phyloP scores from a whole-genome alignment of 2,329 filamentous ascomycete species.

The Aspergillus floridensis region DNA sequence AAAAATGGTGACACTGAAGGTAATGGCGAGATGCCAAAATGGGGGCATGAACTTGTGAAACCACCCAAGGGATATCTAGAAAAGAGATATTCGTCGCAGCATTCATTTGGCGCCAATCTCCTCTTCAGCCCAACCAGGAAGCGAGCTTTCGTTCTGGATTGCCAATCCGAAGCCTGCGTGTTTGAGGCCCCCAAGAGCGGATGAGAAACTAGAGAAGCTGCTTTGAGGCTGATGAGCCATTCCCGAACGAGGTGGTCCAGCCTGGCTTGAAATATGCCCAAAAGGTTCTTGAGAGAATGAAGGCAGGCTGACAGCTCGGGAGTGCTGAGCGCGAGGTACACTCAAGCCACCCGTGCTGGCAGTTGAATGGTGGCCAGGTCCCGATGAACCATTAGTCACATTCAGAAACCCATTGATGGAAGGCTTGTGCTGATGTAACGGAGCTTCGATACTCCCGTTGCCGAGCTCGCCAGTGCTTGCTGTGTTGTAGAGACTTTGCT shows the following conservation, averaged over 20 bases:
- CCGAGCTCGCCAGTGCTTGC: slow-evolving; percentile 64
- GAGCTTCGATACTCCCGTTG: slow-evolving; percentile 51
- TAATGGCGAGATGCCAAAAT: slow-evolving; percentile 24
- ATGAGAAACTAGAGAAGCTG: slow-evolving; percentile 59
- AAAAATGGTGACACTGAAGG: slow-evolving; percentile 17
- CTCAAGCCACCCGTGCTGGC: slow-evolving; percentile 60
- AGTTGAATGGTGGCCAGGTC: slow-evolving; percentile 69
- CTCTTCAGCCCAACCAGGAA: slow-evolving; percentile 64
- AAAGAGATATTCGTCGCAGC: slow-evolving; percentile 12
- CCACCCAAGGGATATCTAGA: slow-evolving; percentile 8
- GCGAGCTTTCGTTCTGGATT: slow-evolving; percentile 56
- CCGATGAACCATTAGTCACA: slow-evolving; percentile 56
- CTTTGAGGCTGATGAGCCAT: slow-evolving; percentile 45
- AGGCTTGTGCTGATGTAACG: slow-evolving; percentile 56
- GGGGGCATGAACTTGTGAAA: slow-evolving; percentile 20
- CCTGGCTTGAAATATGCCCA: slow-evolving; percentile 40
- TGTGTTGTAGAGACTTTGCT: slow-evolving; percentile 76
- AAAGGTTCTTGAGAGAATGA: slow-evolving; percentile 62
- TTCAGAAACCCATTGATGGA: slow-evolving; percentile 63
- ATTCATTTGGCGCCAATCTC: slow-evolving; percentile 57
- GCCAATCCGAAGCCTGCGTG: slow-evolving; percentile 59
- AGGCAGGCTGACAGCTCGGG: slow-evolving; percentile 84
- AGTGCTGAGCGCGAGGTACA: slow-evolving; percentile 60
- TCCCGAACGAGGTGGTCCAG: slow-evolving; percentile 34
- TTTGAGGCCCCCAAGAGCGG: slow-evolving; percentile 58